Evolutionary conservation across 2,329 filamentous ascomycete species (phyloP), one percentile per base, ranked within the genome.

Genomic region (Fragosphaeria purpurea): DNA sequence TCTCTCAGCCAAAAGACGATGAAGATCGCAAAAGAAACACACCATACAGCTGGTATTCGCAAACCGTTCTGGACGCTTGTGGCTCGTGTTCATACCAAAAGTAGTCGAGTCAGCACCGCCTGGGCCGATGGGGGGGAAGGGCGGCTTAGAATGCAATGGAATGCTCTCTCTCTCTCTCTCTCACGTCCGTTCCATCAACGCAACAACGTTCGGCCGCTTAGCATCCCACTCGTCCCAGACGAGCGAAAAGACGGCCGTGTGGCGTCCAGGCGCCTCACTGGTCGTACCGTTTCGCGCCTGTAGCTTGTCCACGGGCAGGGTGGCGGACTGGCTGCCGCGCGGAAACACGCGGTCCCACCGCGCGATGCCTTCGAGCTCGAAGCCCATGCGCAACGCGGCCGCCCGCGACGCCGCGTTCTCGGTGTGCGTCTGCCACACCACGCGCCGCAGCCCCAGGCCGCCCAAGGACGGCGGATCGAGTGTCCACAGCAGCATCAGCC

Each of bases 201-300:
- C 47, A 11, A 47, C 3, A 5, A 53, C 47, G 7, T 11, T 7
- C 6, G 47, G 40, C 11, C 51, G 51, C 34, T 53, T 53, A 8
- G 6, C 39, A 4, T 55, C 53, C 53, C 53, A 55, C 41, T 53
- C 50, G 38, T 55, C 53, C 53, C 53, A 55, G 9, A 53, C 53
- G 12, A 55, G 43, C 2, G 53, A 48, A 31, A 38, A 53, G 9
- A 44, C 7, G 12, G 53, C 50, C n/a, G 45, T 48, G 40, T 55
- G 50, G 12, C 48, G 44, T 11, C 53, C 53, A 2, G 32, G 47
- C 7, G 33, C 11, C 40, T 55, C 53, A 9, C 33, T 33, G 6
- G 10, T 34, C 1, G 45, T 48, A 40, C 48, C 47, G 32, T 48
- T 48, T 13, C 47, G 22, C 47, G 12, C 32, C 30, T 42, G 6